phyloP scores from a whole-genome alignment of 441 rosid species.

The Melastoma candidum region DNA sequence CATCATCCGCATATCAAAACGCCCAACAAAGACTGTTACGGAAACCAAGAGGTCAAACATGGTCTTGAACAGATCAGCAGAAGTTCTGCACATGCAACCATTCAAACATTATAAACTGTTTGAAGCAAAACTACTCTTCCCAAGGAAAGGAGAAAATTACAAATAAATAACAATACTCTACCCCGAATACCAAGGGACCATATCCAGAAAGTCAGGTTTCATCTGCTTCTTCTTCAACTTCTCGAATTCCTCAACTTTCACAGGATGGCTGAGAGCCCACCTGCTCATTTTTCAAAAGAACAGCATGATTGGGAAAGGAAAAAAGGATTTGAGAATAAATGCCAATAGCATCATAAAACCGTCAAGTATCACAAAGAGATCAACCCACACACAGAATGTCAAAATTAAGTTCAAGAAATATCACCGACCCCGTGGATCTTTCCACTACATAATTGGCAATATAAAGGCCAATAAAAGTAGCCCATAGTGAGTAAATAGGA shows the following conservation, averaged over 20 bases:
- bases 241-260: slow-evolving; percentile 71
- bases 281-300: slow-evolving; percentile 30
- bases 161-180: slow-evolving; percentile 21
- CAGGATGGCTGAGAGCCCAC: slow-evolving; percentile 98
- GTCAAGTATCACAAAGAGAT: slow-evolving; percentile 5
- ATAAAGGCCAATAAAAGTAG: slow-evolving; percentile 96
- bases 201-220: slow-evolving; percentile 95
- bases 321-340: slow-evolving; percentile 2
- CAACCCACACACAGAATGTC: background rate
- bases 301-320: slow-evolving; percentile 8
- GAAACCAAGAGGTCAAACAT: slow-evolving; percentile 97
- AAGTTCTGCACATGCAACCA: slow-evolving; percentile 63
- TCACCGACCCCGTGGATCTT: slow-evolving; percentile 93
- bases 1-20: slow-evolving; percentile 99
- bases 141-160: background rate
- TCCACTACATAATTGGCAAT: slow-evolving; percentile 98
- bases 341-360: slow-evolving; percentile 6
- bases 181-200: slow-evolving; percentile 99
- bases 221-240: slow-evolving; percentile 72
- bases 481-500: slow-evolving; percentile 98
- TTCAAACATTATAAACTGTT: slow-evolving; percentile 11
- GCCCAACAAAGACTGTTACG: slow-evolving; percentile 95
- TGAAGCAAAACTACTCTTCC: background rate
- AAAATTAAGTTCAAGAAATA: slow-evolving; percentile 1
- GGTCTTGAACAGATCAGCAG: slow-evolving; percentile 98